These are phyloP conservation scores for Arthrobotrys conoides DNA, from an alignment of 2,329 filamentous ascomycete genomes.

Conservation along the genomic window DNA sequence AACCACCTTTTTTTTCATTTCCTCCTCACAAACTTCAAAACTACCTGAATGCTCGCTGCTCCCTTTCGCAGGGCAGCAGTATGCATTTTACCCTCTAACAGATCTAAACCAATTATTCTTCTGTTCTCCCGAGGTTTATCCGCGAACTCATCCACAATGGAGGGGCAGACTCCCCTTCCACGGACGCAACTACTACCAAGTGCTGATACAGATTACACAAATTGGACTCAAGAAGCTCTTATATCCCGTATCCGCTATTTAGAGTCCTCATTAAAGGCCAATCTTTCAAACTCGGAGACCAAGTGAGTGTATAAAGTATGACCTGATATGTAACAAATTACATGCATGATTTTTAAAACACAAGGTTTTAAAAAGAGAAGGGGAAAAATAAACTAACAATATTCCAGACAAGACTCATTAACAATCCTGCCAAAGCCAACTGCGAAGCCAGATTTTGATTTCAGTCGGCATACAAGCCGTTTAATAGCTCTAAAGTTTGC, in stretches of 20 bases:
- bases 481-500: constrained; percentile 93
- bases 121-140: constrained; percentile 18
- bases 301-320: constrained; percentile 61
- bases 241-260: constrained; percentile 54
- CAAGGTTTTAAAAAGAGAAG: neutral
- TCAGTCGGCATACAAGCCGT: constrained; percentile 83
- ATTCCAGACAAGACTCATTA: constrained; percentile 8
- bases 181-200: neutral
- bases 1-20: neutral
- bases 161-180: constrained; percentile 7
- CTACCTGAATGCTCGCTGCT: constrained; percentile 36
- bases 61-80: constrained; percentile 24
- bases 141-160: constrained; percentile 17
- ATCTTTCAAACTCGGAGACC: constrained; percentile 31
- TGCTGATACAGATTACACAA: constrained; percentile 36
- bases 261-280: constrained; percentile 17
- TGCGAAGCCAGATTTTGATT: constrained; percentile 73
- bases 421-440: constrained; percentile 18
- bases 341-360: neutral
- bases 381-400: neutral
- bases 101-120: neutral
- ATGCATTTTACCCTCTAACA: neutral
- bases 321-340: neutral
- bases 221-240: constrained; percentile 52
- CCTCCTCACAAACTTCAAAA: neutral